Base-by-base conservation (phyloP, 2,329 filamentous ascomycete species). In the Fusarium metavorans region DNA sequence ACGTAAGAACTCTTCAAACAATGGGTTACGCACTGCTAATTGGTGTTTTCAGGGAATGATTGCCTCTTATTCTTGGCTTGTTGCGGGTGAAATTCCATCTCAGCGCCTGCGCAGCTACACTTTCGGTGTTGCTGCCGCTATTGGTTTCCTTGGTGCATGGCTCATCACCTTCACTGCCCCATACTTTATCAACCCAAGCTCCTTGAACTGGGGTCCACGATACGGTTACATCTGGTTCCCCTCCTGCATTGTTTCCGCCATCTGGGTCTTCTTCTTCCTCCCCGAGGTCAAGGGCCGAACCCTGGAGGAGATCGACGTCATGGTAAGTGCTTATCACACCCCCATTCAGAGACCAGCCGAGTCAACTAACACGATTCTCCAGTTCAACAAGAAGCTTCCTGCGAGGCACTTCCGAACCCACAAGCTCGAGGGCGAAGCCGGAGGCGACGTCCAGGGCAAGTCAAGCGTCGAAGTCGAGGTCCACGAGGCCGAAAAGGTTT, bases 151-250 rank as follows among this genome's bases (percentile, higher is more conserved):
- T 0, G 76, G 71, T 1, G 75, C 75, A 4, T 77, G 75, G 76
- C 57, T 77, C 3, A 76, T 77, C 4, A 77, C 76, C 0, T 77
- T 77, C 11, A 77, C 76, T 0, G 74, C 76, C 10, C 76, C 76
- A 0, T 77, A 77, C 25, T 77, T 77, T 9, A 77, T 77, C 2
- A 77, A 77, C 14, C 76, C 76, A 1, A 73, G 68, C 2, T 67
- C 76, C 2, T 30, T 77, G 10, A 76, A 77, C 13, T 77, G 75
- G 75, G 76, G 76, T 0, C 76, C 76, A 10, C 57, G 75, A 73
- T 77, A 77, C 4, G 75, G 75, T 4, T 77, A 71, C 2, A 77
- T 77, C 5, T 77, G 75, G 75, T 77, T 77, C 3, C 75, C 75
- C 1, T 74, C 75, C 1, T 77, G 73, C 5, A 68, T 77, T 11